Percentiles rank a stretch among this genome's conserved stretches.
Evolutionary conservation across 129 eudicot genomes (phyloP).

Genomic region (Chrysanthemum seticuspe): DNA sequence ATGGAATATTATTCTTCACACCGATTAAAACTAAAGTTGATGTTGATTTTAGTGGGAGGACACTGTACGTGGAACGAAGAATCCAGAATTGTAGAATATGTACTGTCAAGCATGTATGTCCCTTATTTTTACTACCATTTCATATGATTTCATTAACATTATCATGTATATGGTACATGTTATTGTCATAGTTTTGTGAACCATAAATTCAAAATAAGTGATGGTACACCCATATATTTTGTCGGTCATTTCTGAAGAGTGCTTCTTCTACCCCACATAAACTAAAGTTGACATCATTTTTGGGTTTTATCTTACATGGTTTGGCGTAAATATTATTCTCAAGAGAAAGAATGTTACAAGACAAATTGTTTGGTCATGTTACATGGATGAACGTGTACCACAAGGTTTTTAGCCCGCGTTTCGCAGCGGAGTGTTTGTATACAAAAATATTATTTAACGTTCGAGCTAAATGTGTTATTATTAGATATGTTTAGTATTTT

Average conservation of each 20-base stretch:
- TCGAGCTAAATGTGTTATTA: too few relatives aligned
- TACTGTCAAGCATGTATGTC: constrained; percentile 27
- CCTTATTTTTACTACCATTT: neutral
- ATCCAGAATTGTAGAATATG: constrained; percentile 43
- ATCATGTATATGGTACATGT: constrained; percentile 19
- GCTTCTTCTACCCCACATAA: constrained; percentile 51
- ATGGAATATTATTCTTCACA: constrained; percentile 3
- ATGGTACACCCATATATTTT: constrained; percentile 28
- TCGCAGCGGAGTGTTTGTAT: too few relatives aligned
- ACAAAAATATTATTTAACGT: too few relatives aligned
- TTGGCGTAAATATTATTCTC: neutral
- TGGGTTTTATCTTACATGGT: constrained; percentile 1
- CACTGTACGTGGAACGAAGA: constrained; percentile 16
- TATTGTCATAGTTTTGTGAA: constrained; percentile 32
- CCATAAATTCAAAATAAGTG: constrained; percentile 30
- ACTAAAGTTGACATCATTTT: constrained; percentile 24
- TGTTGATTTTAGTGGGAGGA: constrained; percentile 34
- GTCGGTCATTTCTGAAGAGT: constrained; percentile 29
- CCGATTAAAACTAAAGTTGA: constrained; percentile 28
- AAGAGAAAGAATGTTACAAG: constrained; percentile 8
- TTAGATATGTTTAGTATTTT: too few relatives aligned
- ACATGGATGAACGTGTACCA: constrained; percentile 26
- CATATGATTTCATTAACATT: neutral
- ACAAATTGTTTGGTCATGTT: constrained; percentile 4
- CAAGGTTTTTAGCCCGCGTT: too few relatives aligned